These are phyloP conservation scores for Leishmania major DNA, from an alignment of 208 protist genomes.

Conservation along the genomic window DNA sequence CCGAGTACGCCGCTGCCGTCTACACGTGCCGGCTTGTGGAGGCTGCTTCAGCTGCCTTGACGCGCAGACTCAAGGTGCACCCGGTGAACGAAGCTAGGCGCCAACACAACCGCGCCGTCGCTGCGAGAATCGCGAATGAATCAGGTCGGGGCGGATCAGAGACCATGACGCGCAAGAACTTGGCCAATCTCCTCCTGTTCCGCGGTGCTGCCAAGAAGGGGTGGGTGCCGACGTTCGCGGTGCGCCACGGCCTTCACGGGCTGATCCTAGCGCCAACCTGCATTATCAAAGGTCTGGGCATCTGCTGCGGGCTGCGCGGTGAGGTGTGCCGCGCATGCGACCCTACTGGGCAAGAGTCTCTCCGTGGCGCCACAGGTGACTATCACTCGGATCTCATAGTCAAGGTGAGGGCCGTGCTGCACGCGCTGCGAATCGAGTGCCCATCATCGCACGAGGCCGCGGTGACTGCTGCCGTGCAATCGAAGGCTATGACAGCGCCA, in stretches of 20 bases:
- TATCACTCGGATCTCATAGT: constrained; percentile 51
- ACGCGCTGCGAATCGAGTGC: constrained; percentile 38
- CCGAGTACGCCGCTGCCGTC: constrained; percentile 46
- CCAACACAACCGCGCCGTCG: constrained; percentile 28
- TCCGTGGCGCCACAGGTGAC: constrained; percentile 55
- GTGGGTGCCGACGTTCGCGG: constrained; percentile 62
- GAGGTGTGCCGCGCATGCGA: constrained; percentile 22
- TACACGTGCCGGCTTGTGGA: constrained; percentile 75
- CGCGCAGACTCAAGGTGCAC: constrained; percentile 38
- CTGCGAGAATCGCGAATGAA: background rate
- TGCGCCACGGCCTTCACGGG: constrained; percentile 60
- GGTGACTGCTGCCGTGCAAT: constrained; percentile 3
- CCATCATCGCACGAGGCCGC: constrained; percentile 10
- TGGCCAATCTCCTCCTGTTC: constrained; percentile 68
- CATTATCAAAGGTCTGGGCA: constrained; percentile 70
- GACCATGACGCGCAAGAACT: constrained; percentile 29
- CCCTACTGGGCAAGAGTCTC: constrained; percentile 14
- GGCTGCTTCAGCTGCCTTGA: constrained; percentile 55
- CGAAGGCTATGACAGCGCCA: background rate
- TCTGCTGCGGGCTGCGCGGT: constrained; percentile 54
- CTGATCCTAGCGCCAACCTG: constrained; percentile 70
- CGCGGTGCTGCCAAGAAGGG: constrained; percentile 70
- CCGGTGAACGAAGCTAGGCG: constrained; percentile 55
- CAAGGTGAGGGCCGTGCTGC: constrained; percentile 55
- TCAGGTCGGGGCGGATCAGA: background rate